Evolutionary conservation across 345 rosid genomes (phyloP).

Genomic region (Lagerstroemia speciosa): DNA sequence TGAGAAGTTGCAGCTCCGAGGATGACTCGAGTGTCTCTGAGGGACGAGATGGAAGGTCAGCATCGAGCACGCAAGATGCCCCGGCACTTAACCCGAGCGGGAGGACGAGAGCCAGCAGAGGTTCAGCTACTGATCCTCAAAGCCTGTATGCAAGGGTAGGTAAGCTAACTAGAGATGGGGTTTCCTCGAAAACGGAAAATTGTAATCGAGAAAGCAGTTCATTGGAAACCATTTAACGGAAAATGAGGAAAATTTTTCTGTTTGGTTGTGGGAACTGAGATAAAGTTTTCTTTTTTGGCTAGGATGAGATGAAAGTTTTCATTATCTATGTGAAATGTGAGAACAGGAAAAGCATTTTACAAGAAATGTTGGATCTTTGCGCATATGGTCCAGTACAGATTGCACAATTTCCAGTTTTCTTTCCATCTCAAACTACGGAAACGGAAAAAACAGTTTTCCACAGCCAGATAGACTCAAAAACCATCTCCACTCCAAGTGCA

Average conservation of each 20-base stretch:
- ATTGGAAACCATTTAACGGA: not conserved
- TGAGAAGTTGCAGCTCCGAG: slow-evolving; percentile 46
- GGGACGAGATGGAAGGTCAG: slow-evolving; percentile 24
- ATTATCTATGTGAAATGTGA: no score
- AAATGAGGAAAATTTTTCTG: not conserved
- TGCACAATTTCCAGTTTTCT: not conserved
- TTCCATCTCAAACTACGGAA: not conserved
- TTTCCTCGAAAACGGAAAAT: not conserved
- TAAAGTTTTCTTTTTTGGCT: no score
- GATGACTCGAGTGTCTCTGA: slow-evolving; percentile 43
- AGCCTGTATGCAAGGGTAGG: slow-evolving; percentile 80
- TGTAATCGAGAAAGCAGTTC: not conserved
- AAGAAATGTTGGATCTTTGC: no score
- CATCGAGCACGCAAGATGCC: slow-evolving; percentile 28
- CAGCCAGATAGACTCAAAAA: not conserved
- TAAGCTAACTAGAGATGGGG: not conserved
- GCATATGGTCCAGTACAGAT: no score
- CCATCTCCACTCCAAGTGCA: not conserved
- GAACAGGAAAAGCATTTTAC: no score
- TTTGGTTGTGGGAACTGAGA: not conserved
- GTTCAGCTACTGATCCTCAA: slow-evolving; percentile 81
- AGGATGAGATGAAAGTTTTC: no score
- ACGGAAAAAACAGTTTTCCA: not conserved
- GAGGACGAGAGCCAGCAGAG: slow-evolving; percentile 65
- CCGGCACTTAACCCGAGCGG: slow-evolving; percentile 39